Evolutionary conservation across 495 filamentous ascomycete genomes (phyloP), one percentile per base, ranked within the genome.

Genomic region (Penicillium herquei): DNA sequence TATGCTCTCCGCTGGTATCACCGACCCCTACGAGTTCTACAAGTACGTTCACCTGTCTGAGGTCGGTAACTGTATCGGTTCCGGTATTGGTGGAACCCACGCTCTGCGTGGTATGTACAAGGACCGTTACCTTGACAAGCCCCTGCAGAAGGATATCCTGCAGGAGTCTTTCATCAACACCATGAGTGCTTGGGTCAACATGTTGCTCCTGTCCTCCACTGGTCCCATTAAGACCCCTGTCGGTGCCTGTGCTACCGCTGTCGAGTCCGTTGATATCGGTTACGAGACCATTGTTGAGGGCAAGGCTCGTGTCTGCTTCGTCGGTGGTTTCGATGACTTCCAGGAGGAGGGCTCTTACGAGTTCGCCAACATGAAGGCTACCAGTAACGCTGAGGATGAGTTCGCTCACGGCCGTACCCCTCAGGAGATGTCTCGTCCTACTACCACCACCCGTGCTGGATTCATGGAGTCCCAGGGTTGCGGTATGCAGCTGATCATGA

Each of bases 131-230:
- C 78, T 96, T 49, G 94, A 98, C 76, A 94, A 92, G 75, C 94
- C 94, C n/a, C 80, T 98, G 17, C 94, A 99, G 71, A 99, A 98
- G 75, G 94, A 99, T 70, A 96, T 99, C 62, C 80, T 99, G 35
- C 94, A 99, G 67, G 94, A 99, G 72, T 98, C 94, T 4, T 99
- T 99, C 82, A 98, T 99, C 81, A 99, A 99, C 76, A 98, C 94
- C 21, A 99, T 99, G 94, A 86, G 89, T 57, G 94, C 94, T 6
- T 99, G 94, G 94, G 92, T 98, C 50, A 99, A 99, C 78, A 98
- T 99, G 94, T 73, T 99, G 67, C 77, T 99, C 41, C 73, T 99
- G 52, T 98, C 94, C 12, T 97, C 95, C 13, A 97, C 94, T 39
- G 94, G 94, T 57, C 94, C 94, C 14, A 97, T 99, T 80, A 97